Conservation (phyloP, 2,329 filamentous ascomycete species). For the Scedosporium dehoogii region DNA sequence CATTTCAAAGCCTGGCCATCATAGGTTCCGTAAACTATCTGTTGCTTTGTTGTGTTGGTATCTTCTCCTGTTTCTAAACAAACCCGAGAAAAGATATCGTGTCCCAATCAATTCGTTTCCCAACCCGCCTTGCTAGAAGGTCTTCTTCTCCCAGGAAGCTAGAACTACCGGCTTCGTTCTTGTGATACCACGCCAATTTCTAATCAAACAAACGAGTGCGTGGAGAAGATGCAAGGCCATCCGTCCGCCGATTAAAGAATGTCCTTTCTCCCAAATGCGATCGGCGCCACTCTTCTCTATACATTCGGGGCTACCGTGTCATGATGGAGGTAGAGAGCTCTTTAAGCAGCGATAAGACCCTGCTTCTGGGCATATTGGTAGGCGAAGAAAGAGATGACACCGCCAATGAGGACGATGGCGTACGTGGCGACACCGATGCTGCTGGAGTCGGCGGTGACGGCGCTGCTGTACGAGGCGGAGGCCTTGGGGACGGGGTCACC, state of each 20-base stretch:
- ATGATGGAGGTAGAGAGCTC: not conserved
- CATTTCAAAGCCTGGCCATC: not conserved
- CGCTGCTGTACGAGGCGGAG: slow-evolving; percentile 35
- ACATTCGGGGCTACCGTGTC: not conserved
- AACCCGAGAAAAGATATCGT: not conserved
- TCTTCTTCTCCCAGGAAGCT: not conserved
- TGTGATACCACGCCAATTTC: not conserved
- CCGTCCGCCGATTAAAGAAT: not conserved
- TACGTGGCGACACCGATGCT: slow-evolving; percentile 73
- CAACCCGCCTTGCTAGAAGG: not conserved
- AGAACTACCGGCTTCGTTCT: not conserved
- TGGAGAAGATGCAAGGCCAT: not conserved
- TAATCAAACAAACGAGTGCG: not conserved
- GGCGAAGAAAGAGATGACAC: slow-evolving; percentile 63
- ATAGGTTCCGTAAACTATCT: not conserved
- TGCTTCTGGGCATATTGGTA: slow-evolving; percentile 73
- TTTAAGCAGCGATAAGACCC: slow-evolving; percentile 10
- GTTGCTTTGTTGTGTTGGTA: not conserved
- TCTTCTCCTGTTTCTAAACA: not conserved
- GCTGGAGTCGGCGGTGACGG: slow-evolving; percentile 36
- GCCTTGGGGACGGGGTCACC: slow-evolving; percentile 70
- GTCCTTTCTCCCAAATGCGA: not conserved
- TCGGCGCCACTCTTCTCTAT: not conserved
- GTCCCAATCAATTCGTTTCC: not conserved
- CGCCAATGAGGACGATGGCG: slow-evolving; percentile 68